Evolutionary conservation across 2,329 filamentous ascomycete genomes (phyloP).

Genomic region (Fonsecaea monophora): DNA sequence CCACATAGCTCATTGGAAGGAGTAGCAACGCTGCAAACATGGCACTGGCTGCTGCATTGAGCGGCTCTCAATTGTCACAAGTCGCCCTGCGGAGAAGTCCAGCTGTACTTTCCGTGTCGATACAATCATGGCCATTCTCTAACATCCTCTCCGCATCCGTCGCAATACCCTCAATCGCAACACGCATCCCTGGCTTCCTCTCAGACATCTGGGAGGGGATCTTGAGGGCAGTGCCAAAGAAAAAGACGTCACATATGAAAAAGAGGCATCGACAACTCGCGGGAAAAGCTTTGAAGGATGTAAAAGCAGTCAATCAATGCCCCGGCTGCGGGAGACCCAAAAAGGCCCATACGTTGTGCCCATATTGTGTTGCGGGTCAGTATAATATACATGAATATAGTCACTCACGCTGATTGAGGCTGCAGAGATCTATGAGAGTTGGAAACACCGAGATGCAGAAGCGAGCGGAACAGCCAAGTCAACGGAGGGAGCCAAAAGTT

Average conservation of each 20-base stretch:
- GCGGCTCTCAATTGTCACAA: conserved; percentile 35
- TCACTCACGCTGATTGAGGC: background rate
- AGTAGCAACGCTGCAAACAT: conserved; percentile 34
- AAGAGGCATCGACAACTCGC: conserved; percentile 93
- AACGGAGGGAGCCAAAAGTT: background rate
- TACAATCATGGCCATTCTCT: conserved; percentile 48
- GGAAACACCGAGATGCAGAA: conserved; percentile 28
- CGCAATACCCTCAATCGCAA: conserved; percentile 65
- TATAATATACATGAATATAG: background rate
- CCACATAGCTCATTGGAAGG: background rate
- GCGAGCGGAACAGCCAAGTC: conserved; percentile 20
- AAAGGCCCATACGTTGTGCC: conserved; percentile 86
- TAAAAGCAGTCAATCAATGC: conserved; percentile 85
- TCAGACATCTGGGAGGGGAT: conserved; percentile 91
- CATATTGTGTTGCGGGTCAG: conserved; percentile 81
- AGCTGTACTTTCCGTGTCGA: conserved; percentile 43
- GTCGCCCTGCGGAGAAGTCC: conserved; percentile 31
- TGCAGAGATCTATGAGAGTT: conserved; percentile 34
- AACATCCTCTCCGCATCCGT: conserved; percentile 63
- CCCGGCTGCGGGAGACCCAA: conserved; percentile 87
- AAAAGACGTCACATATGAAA: conserved; percentile 97
- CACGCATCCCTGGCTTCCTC: conserved; percentile 72
- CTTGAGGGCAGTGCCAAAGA: conserved; percentile 92
- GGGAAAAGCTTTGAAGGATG: conserved; percentile 91
- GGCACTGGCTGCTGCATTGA: conserved; percentile 42